Percentiles rank a stretch among this genome's conserved stretches.
phyloP scores from a whole-genome alignment of 352 stramenopile genomes.

The Phytophthora pistaciae region DNA sequence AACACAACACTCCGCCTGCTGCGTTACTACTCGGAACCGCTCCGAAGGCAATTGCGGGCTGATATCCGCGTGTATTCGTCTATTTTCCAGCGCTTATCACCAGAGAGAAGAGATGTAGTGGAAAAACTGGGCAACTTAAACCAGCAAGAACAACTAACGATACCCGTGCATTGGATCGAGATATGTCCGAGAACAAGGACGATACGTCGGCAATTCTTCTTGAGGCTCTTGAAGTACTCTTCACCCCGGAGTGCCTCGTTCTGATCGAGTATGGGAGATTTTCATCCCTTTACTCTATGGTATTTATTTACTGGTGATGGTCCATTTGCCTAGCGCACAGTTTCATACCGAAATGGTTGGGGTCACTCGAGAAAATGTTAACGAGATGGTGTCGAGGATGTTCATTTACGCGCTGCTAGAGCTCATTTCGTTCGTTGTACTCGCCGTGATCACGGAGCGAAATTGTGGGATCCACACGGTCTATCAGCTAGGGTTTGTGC shows the following conservation, averaged over 20 bases:
- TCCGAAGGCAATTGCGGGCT: neutral
- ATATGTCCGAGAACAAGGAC: neutral
- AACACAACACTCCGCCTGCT: neutral
- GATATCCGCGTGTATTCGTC: neutral
- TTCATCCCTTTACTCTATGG: constrained; percentile 32
- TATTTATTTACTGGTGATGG: constrained; percentile 9
- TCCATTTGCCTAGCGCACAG: constrained; percentile 15
- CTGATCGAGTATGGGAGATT: constrained; percentile 42
- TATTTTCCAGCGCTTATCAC: neutral
- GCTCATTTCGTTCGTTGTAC: constrained; percentile 11
- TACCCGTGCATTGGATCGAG: neutral
- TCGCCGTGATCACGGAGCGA: neutral
- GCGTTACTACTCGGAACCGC: neutral
- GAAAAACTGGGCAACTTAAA: neutral
- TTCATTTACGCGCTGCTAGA: constrained; percentile 22
- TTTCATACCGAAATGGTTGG: constrained; percentile 33
- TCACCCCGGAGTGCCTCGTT: constrained; percentile 35
- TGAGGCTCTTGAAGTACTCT: constrained; percentile 19
- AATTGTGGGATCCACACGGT: constrained; percentile 13
- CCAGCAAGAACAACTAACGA: neutral
- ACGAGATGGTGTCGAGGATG: constrained; percentile 9
- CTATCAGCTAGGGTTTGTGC: constrained; percentile 31
- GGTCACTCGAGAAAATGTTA: constrained; percentile 4
- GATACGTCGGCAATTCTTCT: neutral
- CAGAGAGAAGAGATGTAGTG: neutral